Evolutionary conservation across 176 grass and related monocot species (phyloP).

Genomic region (Ananas comosus): DNA sequence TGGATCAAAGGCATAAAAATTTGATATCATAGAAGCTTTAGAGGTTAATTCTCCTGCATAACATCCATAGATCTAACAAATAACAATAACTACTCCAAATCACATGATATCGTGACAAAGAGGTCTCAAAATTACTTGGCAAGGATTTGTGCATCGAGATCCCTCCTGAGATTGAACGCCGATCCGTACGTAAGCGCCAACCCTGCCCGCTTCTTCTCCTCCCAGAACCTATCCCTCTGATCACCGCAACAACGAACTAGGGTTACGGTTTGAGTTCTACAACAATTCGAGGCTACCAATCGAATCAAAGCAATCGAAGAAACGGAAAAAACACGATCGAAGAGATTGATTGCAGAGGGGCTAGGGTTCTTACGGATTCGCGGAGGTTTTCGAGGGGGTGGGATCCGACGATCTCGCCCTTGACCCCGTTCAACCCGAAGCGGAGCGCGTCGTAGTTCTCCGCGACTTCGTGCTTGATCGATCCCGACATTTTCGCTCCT

Average conservation of each 20-base stretch:
- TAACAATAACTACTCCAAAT: too few species aligned
- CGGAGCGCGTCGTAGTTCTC: constrained; percentile 19
- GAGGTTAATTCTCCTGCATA: too few species aligned
- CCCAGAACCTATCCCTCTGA: constrained; percentile 29
- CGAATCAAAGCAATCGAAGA: background rate
- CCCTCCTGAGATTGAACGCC: constrained; percentile 37
- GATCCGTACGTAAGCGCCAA: constrained; percentile 35
- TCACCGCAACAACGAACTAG: background rate
- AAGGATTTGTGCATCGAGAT: constrained; percentile 42
- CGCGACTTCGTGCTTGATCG: constrained; percentile 29
- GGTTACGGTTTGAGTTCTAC: constrained; percentile 21
- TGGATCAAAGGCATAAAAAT: too few species aligned
- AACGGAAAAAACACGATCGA: background rate
- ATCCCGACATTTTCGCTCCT: constrained; percentile 15
- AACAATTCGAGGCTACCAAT: background rate
- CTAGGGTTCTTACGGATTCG: constrained; percentile 14
- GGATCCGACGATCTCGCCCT: constrained; percentile 31
- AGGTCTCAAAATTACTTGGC: background rate
- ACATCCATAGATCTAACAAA: too few species aligned
- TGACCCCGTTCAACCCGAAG: constrained; percentile 29
- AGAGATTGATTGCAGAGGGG: background rate
- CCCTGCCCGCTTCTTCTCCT: constrained; percentile 35
- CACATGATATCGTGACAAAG: too few species aligned
- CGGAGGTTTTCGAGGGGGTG: constrained; percentile 28
- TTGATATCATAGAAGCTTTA: too few species aligned